phyloP scores from a whole-genome alignment of 345 rosid species.

The Trapa bicornis region DNA sequence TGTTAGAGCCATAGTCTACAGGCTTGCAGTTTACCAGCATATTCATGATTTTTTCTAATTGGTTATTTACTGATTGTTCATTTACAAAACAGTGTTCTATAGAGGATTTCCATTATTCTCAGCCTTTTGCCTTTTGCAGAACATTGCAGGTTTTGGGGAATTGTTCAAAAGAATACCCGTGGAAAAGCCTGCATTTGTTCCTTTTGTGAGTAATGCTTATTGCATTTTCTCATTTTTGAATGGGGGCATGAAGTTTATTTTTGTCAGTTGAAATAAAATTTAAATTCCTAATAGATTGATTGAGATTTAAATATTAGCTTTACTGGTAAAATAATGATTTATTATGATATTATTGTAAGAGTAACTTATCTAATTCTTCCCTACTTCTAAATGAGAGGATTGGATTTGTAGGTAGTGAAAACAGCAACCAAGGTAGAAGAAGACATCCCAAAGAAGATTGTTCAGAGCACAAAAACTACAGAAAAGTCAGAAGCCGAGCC shows the following conservation, averaged over 20 bases:
- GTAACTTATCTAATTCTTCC: neutral
- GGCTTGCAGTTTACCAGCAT: neutral
- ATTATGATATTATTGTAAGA: neutral
- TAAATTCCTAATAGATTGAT: neutral
- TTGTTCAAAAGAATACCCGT: constrained; percentile 36
- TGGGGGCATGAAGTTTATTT: neutral
- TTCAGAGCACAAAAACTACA: constrained; percentile 25
- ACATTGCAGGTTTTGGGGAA: constrained; percentile 33
- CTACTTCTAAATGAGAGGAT: neutral
- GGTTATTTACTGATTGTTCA: neutral
- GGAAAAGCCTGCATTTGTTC: constrained; percentile 47
- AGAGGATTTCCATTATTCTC: neutral
- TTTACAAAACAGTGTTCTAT: neutral
- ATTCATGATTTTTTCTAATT: neutral
- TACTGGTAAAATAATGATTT: neutral
- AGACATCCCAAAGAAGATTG: constrained; percentile 32
- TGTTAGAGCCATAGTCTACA: neutral
- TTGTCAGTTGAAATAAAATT: neutral
- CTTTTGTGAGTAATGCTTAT: constrained; percentile 29
- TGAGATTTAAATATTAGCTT: neutral
- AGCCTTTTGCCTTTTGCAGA: constrained; percentile 23
- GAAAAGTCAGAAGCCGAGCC: constrained; percentile 32
- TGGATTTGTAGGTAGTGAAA: constrained; percentile 22
- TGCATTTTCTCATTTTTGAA: constrained; percentile 4
- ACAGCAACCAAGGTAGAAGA: constrained; percentile 28